Conservation (phyloP, 2,329 filamentous ascomycete species). For the Simplicillium sp. region DNA sequence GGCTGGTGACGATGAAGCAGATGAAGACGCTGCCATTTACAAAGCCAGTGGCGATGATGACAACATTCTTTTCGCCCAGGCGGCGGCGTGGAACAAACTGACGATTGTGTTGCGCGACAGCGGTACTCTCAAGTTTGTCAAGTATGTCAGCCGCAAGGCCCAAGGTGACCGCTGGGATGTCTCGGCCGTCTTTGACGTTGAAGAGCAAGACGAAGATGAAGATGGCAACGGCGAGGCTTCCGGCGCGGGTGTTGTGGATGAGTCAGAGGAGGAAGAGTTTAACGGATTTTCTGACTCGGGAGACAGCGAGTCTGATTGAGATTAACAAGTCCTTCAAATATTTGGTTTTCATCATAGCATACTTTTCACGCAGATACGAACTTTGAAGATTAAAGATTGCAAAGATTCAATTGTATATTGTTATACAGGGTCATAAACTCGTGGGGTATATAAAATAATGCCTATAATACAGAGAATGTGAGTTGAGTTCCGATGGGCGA, state of each 20-base stretch:
- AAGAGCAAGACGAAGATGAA: slow-evolving; percentile 38
- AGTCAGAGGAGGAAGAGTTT: slow-evolving; percentile 46
- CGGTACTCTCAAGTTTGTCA: slow-evolving; percentile 85
- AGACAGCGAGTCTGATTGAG: slow-evolving; percentile 27
- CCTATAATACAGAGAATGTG: neutral
- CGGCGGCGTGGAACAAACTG: slow-evolving; percentile 76
- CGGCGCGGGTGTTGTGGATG: slow-evolving; percentile 15
- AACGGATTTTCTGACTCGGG: slow-evolving; percentile 42
- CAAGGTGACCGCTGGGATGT: slow-evolving; percentile 91
- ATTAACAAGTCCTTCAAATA: slow-evolving; percentile 1
- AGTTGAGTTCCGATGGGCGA: neutral
- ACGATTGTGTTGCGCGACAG: slow-evolving; percentile 82
- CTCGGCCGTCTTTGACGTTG: slow-evolving; percentile 67
- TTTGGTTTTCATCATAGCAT: neutral
- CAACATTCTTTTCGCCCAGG: slow-evolving; percentile 56
- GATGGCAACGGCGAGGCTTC: slow-evolving; percentile 22
- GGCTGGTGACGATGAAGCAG: slow-evolving; percentile 69
- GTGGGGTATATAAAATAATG: neutral
- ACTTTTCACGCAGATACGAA: too few species aligned
- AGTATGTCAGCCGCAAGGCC: slow-evolving; percentile 80
- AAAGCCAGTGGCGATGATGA: slow-evolving; percentile 67
- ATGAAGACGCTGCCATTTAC: slow-evolving; percentile 80
- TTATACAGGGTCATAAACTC: too few species aligned
- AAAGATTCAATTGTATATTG: too few species aligned
- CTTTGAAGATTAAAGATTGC: too few species aligned